Base-by-base conservation (phyloP, 306 rosid species). In the Citrullus mucosospermus region DNA sequence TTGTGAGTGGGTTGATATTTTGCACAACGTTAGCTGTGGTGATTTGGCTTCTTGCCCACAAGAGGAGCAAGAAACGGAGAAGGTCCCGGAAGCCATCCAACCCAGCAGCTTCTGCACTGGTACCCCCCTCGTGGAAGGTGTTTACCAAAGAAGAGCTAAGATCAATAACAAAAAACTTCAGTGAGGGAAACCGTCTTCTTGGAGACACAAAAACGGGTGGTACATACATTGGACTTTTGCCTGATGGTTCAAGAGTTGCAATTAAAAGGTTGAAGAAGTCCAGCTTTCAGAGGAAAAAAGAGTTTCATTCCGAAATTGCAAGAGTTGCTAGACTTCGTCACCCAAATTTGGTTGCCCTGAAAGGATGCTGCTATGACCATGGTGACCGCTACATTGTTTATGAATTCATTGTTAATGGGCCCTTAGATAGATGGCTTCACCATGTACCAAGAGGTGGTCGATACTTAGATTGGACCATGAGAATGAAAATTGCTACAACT, bases 391-490 rank as follows among this genome's bases (percentile, higher is more conserved):
- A 89, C 86, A 92, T 95, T 82, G 97, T 95, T 68, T 95, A 88
- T 77, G 99, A 92, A 83, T 95, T 89, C 85, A 91, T 95, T 73
- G 96, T 90, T 43, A 91, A 89, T 82, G 97, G 99, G 4, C 99
- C 97, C 32, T 91, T 95, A 73, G 99, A 95, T 78, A 90, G 89
- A 86, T 95, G 99, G 99, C 87, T 95, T 61, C 90, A 95, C 79
- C 99, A 95, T 89, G 88, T 95, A 62, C 97, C 97, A 46, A 87
- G 97, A 86, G 97, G 99, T 56, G 97, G 99, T 76, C 92, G 99
- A 77, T 92, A 89, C 83, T 87, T 95, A 85, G 97, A 91, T 83
- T 95, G 99, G 99, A 79, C 90, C 67, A 88, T 92, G 97, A 89
- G 97, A 84, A 91, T 95, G 91, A 92, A 91, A 82, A 90, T 92